Evolutionary conservation across 768 basidiomycete genomes (phyloP), one percentile per base, ranked within the genome.

Genomic region (Tubosaeta sp.): DNA sequence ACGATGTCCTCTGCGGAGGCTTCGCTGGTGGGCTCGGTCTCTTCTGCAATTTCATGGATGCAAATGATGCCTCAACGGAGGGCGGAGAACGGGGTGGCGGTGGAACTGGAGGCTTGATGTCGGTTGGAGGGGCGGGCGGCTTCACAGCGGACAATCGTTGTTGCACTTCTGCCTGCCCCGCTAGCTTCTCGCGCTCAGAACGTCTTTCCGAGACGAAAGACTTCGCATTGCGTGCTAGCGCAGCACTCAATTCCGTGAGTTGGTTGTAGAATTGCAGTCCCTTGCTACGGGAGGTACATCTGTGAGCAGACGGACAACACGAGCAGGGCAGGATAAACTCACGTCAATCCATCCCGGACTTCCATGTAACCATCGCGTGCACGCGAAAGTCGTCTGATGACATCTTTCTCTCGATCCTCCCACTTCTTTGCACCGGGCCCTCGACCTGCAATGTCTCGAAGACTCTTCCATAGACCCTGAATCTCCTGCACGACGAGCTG

Each of bases 181-280:
- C 76, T 16, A 95, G 65, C 11, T 74, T 72, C 17, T 89, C 84
- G 9, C 94, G 78, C 65, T 98, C 94, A 0, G 74, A 69, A 8
- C 75, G 78, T 27, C 95, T 76, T 16, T 78, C 73, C 0, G 77
- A 70, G 8, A 92, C 73, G 62, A 87, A 97, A 0, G 74, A 70
- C 46, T 76, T 79, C 3, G 82, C 79, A 51, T 83, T 84, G 5
- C 75, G 68, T 33, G 76, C 72, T 5, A 97, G 77, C 8, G 76
- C 79, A 0, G 71, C 61, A 11, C 83, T 75, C 34, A 95, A 69
- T 16, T 83, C 82, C 0, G 75, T 78, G 13, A 98, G 77, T 56
- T 95, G 91, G 6, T 75, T 76, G 66, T 99, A 97, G 70, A 95
- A 99, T 41, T 87, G 83, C 2, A 92, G 73, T 0, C 95, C 95